Evolutionary conservation across 2,329 filamentous ascomycete genomes (phyloP), one percentile per base, ranked within the genome.

Genomic region (Colletotrichum spaethianum): DNA sequence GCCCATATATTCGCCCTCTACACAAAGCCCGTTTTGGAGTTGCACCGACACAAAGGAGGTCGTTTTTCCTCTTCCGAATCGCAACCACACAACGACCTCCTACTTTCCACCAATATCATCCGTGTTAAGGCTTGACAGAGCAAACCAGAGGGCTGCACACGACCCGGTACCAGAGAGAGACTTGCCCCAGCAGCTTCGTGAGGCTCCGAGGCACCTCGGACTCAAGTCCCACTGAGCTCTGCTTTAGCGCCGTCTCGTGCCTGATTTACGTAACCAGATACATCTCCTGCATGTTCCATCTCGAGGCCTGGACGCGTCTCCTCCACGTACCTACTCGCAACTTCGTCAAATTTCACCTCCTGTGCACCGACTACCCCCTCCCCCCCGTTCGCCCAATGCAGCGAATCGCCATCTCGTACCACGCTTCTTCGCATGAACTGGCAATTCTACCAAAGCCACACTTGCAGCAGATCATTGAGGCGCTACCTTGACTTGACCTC

Each of bases 401-500:
- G 52, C 62, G 38, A 64, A 57, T 53, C 57, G n/a, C 50, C 33
- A 33, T 26, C 66, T 26, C 60, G 44, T 42, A 57, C 55, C 65
- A 63, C 42, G 38, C 70, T 28, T 38, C 42, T 48, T 55, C 61
- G 70, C 70, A 73, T 73, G 67, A 71, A 73, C 20, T 69, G 26
- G 70, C 60, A 72, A 72, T 73, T 71, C 67, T 36, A 61, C 61
- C 36, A 67, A 71, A 73, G 67, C 67, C 67, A 73, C 67, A 70
- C 70, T 63, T 31, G 56, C 67, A 70, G 70, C 52, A 70, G 70
- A 61, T 56, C 55, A 73, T 71, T 71, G 70, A 73, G 70, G 67
- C 70, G 66, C 57, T 67, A 40, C 56, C 65, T 64, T 63, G 53
- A 60, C 46, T 31, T 60, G 53, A 50, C 28, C 40, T 63, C 40